Conservation (phyloP, 2,329 filamentous ascomycete genomes). For the Conoideocrella luteorostrata region DNA sequence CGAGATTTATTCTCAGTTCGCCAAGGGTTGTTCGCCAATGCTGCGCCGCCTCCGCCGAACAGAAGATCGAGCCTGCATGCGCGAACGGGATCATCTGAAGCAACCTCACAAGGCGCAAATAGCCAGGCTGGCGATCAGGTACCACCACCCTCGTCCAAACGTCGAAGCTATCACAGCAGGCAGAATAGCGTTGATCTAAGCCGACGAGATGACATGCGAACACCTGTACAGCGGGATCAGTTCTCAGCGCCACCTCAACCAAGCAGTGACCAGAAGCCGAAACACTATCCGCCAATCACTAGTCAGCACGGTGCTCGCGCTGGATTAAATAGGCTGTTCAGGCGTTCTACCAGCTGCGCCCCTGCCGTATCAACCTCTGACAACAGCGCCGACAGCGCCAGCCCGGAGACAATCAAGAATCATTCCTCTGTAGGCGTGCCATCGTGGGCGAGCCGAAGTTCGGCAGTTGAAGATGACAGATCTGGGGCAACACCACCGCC, state of each 20-base stretch:
- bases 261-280: slow-evolving; percentile 27
- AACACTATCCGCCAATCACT: slow-evolving; percentile 44
- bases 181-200: slow-evolving; percentile 26
- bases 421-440: slow-evolving; percentile 30
- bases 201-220: slow-evolving; percentile 18
- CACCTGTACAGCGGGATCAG: slow-evolving; percentile 18
- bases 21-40: slow-evolving; percentile 29
- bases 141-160: slow-evolving; percentile 15
- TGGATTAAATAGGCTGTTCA: slow-evolving; percentile 45
- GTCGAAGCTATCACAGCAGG: slow-evolving; percentile 12
- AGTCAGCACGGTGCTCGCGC: slow-evolving; percentile 37
- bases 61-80: slow-evolving; percentile 49
- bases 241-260: slow-evolving; percentile 12
- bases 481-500: slow-evolving; percentile 50
- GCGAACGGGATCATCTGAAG: slow-evolving; percentile 29
- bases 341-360: slow-evolving; percentile 39
- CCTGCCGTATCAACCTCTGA: neutral
- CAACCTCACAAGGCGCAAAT: slow-evolving; percentile 14
- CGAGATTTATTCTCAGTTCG: slow-evolving; percentile 39
- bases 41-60: slow-evolving; percentile 42
- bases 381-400: slow-evolving; percentile 4
- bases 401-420: slow-evolving; percentile 14
- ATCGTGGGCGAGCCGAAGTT: slow-evolving; percentile 31
- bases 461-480: slow-evolving; percentile 34
- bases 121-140: neutral